Base-by-base conservation (phyloP, 352 stramenopile genomes). In the Phytophthora cryptogea region DNA sequence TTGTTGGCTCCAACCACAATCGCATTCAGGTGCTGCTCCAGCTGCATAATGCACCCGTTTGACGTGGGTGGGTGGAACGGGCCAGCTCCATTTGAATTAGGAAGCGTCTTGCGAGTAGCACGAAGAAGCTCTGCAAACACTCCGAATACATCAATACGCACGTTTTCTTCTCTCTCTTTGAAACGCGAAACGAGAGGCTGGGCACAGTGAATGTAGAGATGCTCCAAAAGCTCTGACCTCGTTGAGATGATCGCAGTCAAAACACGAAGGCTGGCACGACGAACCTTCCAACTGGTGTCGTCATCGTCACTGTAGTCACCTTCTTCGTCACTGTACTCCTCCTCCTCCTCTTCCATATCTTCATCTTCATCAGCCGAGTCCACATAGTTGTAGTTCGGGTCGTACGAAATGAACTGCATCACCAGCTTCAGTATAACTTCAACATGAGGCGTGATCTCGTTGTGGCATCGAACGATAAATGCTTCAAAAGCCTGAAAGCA, bases 331-430 rank as follows among this genome's bases (percentile, higher is more conserved):
- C 83, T 88, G 51, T 86, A 92, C 46, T 88, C 76, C 30, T 94
- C 87, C 11, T 92, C 83, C 17, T 95, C 87, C 11, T 95, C 85
- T 32, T 96, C 89, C 50, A 91, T 88, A 10, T 81, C 75, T 45
- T 93, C 89, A 31, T 90, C 92, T 60, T 95, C 88, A 30, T 98
- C 89, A 17, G 97, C 90, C 23, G 93, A 95, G 53, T 97, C 89
- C 17, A 92, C 95, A 56, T 99, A 99, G 63, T 94, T 97, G 79
- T 99, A 99, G 73, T 99, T 99, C 0, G 97, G 97, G 66, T 99
- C 97, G 71, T 98, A 99, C 59, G 89, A 96, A 78, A 98, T 97
- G 64, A 98, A 99, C 17, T 84, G 79, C 56, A 97, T 85, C 13
- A 86, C 79, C 8, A 96, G 78, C 42, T 89, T 76, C 46, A 99